A percentile compares a stretch with the other conserved stretches of the same genome.
Evolutionary conservation across 2,329 filamentous ascomycete species (phyloP).

Genomic region (Colletotrichum destructivum): DNA sequence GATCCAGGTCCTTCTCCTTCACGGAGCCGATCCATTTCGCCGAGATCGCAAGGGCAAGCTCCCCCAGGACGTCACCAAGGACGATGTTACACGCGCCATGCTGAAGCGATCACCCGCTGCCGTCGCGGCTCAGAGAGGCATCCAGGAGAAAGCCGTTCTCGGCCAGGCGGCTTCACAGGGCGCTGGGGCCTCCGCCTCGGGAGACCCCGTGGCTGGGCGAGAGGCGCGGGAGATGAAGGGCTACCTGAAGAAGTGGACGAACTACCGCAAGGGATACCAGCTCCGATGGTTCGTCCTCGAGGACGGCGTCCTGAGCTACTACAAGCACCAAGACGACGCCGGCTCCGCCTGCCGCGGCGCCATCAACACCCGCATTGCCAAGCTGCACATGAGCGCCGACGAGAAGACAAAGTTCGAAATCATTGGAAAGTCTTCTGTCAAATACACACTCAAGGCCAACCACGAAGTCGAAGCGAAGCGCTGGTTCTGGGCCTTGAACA

Average conservation of each 20-base stretch:
- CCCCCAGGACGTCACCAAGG: conserved; percentile 95
- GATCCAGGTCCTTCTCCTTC: conserved; percentile 90
- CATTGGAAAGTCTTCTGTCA: conserved; percentile 97
- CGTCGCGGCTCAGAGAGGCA: conserved; percentile 92
- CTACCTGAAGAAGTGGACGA: conserved; percentile 99
- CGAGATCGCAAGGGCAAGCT: conserved; percentile 96
- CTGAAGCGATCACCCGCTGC: conserved; percentile 95
- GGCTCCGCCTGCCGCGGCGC: conserved; percentile 96
- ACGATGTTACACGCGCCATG: conserved; percentile 89
- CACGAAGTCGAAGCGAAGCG: conserved; percentile 98
- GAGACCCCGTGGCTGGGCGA: conserved; percentile 79
- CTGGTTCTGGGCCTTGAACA: conserved; percentile 99
- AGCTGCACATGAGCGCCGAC: conserved; percentile 94
- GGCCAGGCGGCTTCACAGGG: conserved; percentile 77
- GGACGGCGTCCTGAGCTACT: conserved; percentile 97
- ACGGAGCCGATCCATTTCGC: conserved; percentile 95
- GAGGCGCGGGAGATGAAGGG: conserved; percentile 98
- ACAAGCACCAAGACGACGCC: conserved; percentile 98
- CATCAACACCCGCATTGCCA: conserved; percentile 98
- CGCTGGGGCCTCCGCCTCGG: conserved; percentile 65
- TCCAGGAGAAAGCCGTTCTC: conserved; percentile 96
- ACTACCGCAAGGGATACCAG: conserved; percentile 98
- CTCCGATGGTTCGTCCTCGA: conserved; percentile 98
- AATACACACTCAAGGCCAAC: conserved; percentile 97
- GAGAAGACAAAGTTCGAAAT: conserved; percentile 99